Evolutionary conservation across 768 basidiomycete genomes (phyloP).

Genomic region (Grammothele lineata): DNA sequence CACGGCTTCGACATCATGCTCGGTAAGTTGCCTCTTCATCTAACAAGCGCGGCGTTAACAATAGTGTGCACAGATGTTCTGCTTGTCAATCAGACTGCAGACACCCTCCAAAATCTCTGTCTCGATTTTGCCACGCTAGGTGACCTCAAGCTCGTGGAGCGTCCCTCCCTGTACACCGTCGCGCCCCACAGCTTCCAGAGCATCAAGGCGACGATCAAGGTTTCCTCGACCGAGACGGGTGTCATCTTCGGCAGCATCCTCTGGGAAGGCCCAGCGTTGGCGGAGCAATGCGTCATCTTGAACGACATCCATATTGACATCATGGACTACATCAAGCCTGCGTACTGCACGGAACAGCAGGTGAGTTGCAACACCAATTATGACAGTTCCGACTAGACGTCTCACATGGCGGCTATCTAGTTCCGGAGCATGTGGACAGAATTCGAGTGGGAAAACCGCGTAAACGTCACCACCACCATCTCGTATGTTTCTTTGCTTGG

Average conservation of each 20-base stretch:
- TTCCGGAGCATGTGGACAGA: conserved; percentile 99
- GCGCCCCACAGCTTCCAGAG: conserved; percentile 97
- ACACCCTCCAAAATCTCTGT: conserved; percentile 94
- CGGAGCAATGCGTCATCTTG: conserved; percentile 88
- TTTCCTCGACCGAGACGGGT: conserved; percentile 96
- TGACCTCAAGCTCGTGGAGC: conserved; percentile 94
- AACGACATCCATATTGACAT: conserved; percentile 99
- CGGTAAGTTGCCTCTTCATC: conserved; percentile 41
- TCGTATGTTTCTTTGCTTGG: conserved; percentile 47
- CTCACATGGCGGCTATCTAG: conserved; percentile 32
- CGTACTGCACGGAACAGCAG: conserved; percentile 92
- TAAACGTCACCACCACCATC: conserved; percentile 84
- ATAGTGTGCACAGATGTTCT: conserved; percentile 64
- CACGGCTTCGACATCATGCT: conserved; percentile 96
- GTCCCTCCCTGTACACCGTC: conserved; percentile 90
- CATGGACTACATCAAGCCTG: conserved; percentile 97
- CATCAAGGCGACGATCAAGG: conserved; percentile 98
- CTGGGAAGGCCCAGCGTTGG: conserved; percentile 87
- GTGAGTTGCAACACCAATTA: conserved; percentile 33
- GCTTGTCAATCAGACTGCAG: conserved; percentile 91
- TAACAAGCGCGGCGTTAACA: neutral
- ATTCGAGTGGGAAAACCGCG: conserved; percentile 99
- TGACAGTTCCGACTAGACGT: neutral
- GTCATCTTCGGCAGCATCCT: conserved; percentile 98
- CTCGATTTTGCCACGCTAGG: conserved; percentile 97